Evolutionary conservation across 164 flowering plant species (phyloP).

Genomic region (Sextonia rubra): DNA sequence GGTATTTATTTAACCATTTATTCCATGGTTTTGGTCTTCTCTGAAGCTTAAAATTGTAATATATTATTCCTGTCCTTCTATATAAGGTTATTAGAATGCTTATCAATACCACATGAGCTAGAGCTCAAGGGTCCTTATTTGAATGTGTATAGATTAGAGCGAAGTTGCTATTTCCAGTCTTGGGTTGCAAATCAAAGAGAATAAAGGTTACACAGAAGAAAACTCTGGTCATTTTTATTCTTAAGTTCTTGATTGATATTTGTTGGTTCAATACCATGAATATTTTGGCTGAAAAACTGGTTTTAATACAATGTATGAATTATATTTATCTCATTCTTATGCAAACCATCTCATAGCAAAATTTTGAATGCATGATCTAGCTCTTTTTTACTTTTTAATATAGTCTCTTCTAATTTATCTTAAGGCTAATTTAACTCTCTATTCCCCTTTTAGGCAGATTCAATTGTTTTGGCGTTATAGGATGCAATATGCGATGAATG

Average conservation of each 20-base stretch:
- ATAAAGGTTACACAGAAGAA: slow-evolving; percentile 94
- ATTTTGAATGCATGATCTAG: not conserved
- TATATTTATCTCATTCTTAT: not conserved
- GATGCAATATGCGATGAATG: too few species aligned
- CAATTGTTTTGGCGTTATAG: too few species aligned
- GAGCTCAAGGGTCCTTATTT: not conserved
- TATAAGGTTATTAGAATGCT: not conserved
- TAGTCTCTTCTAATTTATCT: too few species aligned
- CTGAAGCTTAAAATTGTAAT: too few species aligned
- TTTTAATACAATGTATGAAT: not conserved
- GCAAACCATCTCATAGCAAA: not conserved
- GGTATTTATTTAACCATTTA: too few species aligned
- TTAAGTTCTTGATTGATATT: too few species aligned
- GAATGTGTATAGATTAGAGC: slow-evolving; percentile 69
- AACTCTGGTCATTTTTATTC: slow-evolving; percentile 78
- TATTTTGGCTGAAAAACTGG: not conserved
- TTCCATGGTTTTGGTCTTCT: too few species aligned
- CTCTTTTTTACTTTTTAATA: not conserved
- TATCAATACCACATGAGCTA: not conserved
- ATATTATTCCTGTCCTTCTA: too few species aligned
- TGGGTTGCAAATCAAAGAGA: slow-evolving; percentile 93
- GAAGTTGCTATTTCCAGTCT: slow-evolving; percentile 75
- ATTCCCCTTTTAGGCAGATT: too few species aligned
- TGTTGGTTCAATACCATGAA: too few species aligned
- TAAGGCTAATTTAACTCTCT: too few species aligned